Percentiles rank a stretch among this genome's conserved stretches.
Conservation (phyloP, 371 early-diverging fungal species). For the Cladochytrium tenue region DNA sequence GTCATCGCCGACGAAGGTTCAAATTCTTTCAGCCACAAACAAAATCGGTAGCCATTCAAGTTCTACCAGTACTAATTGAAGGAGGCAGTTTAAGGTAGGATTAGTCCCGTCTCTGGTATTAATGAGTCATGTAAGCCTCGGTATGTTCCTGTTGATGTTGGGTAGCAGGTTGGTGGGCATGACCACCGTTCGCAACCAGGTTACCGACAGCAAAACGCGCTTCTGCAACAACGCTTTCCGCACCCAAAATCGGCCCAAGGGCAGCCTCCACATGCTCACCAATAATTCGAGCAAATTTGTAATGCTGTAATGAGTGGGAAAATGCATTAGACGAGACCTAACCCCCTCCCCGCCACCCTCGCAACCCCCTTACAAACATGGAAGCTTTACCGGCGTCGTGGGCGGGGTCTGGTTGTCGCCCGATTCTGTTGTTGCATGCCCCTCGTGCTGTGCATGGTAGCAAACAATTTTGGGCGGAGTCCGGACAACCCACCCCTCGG, state of each 20-base stretch:
- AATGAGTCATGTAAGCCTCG: not conserved
- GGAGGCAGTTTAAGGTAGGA: conserved; percentile 35
- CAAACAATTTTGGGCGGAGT: too few relatives aligned
- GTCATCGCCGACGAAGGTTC: conserved; percentile 31
- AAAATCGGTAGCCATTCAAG: too few relatives aligned
- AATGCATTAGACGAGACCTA: not conserved
- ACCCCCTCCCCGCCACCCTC: not conserved
- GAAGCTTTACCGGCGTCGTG: too few relatives aligned
- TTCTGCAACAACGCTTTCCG: not conserved
- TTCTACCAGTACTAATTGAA: too few relatives aligned
- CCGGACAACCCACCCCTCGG: too few relatives aligned
- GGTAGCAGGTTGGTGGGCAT: not conserved
- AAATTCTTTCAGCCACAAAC: conserved; percentile 25
- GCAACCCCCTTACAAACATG: conserved; percentile 26
- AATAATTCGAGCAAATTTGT: conserved; percentile 36
- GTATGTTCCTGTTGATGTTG: not conserved
- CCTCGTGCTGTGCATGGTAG: too few relatives aligned
- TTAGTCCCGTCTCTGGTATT: not conserved
- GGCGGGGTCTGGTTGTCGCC: too few relatives aligned
- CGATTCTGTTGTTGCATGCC: too few relatives aligned
- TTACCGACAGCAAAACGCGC: conserved; percentile 2
- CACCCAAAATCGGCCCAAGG: conserved; percentile 25
- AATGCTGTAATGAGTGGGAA: not conserved
- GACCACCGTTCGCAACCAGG: conserved; percentile 4
- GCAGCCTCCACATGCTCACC: conserved; percentile 27